A percentile compares a stretch with the other conserved stretches of the same genome.
phyloP scores from a whole-genome alignment of 495 filamentous ascomycete species.

The Trichocladium uniseriatum region DNA sequence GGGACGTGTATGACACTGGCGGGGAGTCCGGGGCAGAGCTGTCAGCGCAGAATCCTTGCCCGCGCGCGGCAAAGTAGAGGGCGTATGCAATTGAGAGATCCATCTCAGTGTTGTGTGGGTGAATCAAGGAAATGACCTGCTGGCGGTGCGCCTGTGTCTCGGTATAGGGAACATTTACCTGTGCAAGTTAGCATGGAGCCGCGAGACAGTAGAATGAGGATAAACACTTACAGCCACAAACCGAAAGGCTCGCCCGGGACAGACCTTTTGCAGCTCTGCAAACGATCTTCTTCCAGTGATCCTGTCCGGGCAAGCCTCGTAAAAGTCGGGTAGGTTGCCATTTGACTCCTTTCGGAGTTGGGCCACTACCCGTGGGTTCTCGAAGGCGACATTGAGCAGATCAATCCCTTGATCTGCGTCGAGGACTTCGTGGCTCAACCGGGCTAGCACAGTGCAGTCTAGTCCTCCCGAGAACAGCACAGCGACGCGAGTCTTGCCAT shows the following conservation, averaged over 20 bases:
- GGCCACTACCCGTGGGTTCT: slow-evolving; percentile 69
- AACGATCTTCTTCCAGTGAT: slow-evolving; percentile 71
- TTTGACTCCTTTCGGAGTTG: slow-evolving; percentile 19
- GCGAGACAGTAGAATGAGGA: background rate
- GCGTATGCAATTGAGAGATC: slow-evolving; percentile 92
- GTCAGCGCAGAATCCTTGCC: slow-evolving; percentile 46
- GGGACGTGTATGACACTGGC: slow-evolving; percentile 47
- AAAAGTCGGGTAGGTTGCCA: slow-evolving; percentile 35
- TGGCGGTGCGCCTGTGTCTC: slow-evolving; percentile 63
- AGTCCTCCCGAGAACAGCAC: slow-evolving; percentile 91
- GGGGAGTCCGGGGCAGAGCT: slow-evolving; percentile 6
- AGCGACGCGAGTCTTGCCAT: slow-evolving; percentile 49
- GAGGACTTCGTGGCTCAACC: slow-evolving; percentile 71
- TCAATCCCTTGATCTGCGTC: slow-evolving; percentile 63
- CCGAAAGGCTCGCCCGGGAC: slow-evolving; percentile 64
- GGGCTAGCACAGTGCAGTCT: slow-evolving; percentile 82
- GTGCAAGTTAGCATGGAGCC: slow-evolving; percentile 1
- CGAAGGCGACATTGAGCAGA: slow-evolving; percentile 91
- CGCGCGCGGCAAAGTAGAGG: slow-evolving; percentile 86
- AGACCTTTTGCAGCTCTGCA: slow-evolving; percentile 60
- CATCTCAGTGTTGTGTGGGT: slow-evolving; percentile 97
- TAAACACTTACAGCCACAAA: slow-evolving; percentile 55
- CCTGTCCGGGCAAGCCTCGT: slow-evolving; percentile 82
- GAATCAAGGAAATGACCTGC: slow-evolving; percentile 64
- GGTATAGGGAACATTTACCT: slow-evolving; percentile 75